Conservation (phyloP, 768 basidiomycete species). For the Tylopilus rubrobrunneus region DNA sequence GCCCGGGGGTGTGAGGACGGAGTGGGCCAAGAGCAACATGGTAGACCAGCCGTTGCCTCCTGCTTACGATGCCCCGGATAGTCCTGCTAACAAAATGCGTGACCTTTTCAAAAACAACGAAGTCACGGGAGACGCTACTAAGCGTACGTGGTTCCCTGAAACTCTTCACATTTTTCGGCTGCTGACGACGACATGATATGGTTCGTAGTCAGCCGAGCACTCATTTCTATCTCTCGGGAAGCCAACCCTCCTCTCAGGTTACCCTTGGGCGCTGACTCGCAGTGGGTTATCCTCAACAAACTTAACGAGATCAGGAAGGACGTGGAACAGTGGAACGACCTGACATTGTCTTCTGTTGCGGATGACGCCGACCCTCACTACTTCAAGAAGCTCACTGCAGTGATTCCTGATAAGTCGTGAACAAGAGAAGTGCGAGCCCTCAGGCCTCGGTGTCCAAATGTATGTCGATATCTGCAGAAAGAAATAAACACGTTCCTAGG, state of each 20-base stretch:
- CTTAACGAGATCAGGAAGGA: constrained; percentile 17
- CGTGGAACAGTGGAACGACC: background rate
- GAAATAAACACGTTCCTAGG: too few species aligned
- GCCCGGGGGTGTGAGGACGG: constrained; percentile 20
- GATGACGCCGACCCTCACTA: background rate
- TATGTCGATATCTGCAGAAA: too few species aligned
- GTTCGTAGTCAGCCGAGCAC: constrained; percentile 12
- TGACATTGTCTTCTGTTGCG: background rate
- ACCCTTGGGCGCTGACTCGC: constrained; percentile 19
- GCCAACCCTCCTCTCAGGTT: constrained; percentile 18
- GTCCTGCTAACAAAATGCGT: constrained; percentile 13
- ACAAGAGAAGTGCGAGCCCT: too few species aligned
- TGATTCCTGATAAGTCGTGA: too few species aligned
- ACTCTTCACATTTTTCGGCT: background rate
- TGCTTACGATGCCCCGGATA: constrained; percentile 13
- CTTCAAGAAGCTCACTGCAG: background rate
- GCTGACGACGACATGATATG: background rate
- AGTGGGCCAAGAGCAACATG: constrained; percentile 20
- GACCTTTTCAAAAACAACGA: background rate
- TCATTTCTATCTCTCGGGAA: constrained; percentile 17
- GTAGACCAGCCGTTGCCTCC: constrained; percentile 12
- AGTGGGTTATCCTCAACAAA: constrained; percentile 14
- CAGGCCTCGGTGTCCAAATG: too few species aligned
- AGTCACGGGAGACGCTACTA: constrained; percentile 3
- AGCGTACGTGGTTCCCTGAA: constrained; percentile 4